Evolutionary conservation across 1,284 basidiomycete genomes (phyloP).

Genomic region (Ceratorhiza oryzae-sativae): DNA sequence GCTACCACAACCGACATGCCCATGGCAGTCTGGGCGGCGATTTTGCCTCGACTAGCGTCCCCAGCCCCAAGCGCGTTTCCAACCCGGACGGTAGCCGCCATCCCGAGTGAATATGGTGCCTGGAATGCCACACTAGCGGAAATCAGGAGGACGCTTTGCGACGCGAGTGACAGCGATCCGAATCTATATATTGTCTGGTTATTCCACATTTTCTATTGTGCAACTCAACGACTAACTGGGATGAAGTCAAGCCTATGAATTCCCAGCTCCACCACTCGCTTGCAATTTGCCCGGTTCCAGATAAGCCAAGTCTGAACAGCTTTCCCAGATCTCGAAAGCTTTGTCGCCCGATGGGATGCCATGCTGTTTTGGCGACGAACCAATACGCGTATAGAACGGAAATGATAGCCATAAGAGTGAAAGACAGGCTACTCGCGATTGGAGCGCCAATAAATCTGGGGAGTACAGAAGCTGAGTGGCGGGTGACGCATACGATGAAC

Average conservation of each 20-base stretch:
- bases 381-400: conserved; percentile 77
- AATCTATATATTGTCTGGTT: too few species aligned
- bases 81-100: conserved; percentile 84
- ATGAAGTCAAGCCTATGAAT: conserved; percentile 57
- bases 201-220: background rate
- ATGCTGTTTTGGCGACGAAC: conserved; percentile 78
- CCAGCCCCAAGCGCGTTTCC: conserved; percentile 51
- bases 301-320: conserved; percentile 78
- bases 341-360: conserved; percentile 77
- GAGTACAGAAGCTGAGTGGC: conserved; percentile 67
- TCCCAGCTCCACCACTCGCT: conserved; percentile 96
- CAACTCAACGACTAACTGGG: background rate
- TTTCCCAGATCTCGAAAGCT: conserved; percentile 75
- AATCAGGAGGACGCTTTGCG: conserved; percentile 76
- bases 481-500: background rate
- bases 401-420: conserved; percentile 79
- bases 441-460: conserved; percentile 92
- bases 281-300: conserved; percentile 75
- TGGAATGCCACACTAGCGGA: conserved; percentile 60
- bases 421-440: conserved; percentile 85
- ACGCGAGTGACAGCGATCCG: conserved; percentile 58
- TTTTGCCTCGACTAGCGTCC: background rate
- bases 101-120: conserved; percentile 63
- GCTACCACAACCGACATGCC: conserved; percentile 64
- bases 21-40: conserved; percentile 65